A percentile compares a stretch with the other conserved stretches of the same genome.
These are phyloP conservation scores for Fusarium subtropicale DNA, from an alignment of 2,329 filamentous ascomycete genomes.

Conservation along the genomic window DNA sequence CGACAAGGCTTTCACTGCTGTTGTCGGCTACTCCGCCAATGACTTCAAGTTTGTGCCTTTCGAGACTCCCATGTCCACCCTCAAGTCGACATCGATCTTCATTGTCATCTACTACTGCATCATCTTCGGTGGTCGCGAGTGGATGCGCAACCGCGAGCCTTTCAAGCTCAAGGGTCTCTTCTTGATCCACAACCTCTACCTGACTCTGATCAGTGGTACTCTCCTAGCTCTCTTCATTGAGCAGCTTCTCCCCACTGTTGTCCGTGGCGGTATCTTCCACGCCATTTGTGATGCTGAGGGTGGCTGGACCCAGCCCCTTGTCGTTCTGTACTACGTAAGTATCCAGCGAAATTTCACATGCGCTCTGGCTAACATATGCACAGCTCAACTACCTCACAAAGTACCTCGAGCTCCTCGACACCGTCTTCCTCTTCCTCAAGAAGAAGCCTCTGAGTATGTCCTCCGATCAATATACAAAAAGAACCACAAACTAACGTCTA, in stretches of 20 bases:
- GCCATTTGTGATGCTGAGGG: conserved; percentile 84
- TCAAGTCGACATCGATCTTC: conserved; percentile 83
- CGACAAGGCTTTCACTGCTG: conserved; percentile 81
- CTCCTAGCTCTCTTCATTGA: conserved; percentile 89
- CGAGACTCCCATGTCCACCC: conserved; percentile 88
- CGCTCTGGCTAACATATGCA: conserved; percentile 26
- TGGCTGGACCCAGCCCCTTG: conserved; percentile 93
- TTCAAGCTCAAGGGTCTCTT: conserved; percentile 91
- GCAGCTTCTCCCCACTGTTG: conserved; percentile 87
- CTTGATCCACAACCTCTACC: conserved; percentile 95
- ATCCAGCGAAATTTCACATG: neutral
- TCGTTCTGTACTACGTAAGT: conserved; percentile 95
- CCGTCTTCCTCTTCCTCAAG: conserved; percentile 97
- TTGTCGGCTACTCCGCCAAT: conserved; percentile 84
- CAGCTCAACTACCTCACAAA: conserved; percentile 99
- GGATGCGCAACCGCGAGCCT: conserved; percentile 88
- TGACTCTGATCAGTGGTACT: conserved; percentile 85
- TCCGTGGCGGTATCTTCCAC: conserved; percentile 85
- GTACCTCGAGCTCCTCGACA: conserved; percentile 95
- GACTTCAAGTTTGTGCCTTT: conserved; percentile 87
- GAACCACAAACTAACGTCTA: conserved; percentile 46
- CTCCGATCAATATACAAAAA: neutral
- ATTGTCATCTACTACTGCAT: conserved; percentile 91
- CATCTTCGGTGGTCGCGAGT: conserved; percentile 91
- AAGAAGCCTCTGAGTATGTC: conserved; percentile 88